Evolutionary conservation across 1,284 basidiomycete species (phyloP).

Genomic region (Cutaneotrichosporon sp.): DNA sequence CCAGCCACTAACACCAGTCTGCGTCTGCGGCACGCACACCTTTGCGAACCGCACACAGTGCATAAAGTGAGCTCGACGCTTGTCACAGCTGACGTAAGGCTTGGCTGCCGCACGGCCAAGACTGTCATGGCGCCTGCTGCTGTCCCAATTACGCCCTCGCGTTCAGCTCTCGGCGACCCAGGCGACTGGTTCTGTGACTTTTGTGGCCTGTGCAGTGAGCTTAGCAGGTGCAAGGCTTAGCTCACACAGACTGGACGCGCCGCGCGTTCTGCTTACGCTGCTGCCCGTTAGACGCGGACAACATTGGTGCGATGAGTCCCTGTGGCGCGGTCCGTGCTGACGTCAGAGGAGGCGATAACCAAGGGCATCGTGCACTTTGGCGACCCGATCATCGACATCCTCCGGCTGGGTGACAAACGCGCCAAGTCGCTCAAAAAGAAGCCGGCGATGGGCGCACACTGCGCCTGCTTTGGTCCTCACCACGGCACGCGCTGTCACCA

Average conservation of each 20-base stretch:
- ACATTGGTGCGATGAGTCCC: constrained; percentile 10
- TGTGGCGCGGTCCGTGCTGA: constrained; percentile 6
- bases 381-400: constrained; percentile 20
- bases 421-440: constrained; percentile 11
- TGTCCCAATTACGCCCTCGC: neutral
- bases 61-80: constrained; percentile 6
- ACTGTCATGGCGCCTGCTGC: neutral
- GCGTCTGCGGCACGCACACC: constrained; percentile 16
- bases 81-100: neutral
- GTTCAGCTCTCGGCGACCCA: constrained; percentile 20
- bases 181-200: constrained; percentile 25
- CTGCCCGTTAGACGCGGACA: constrained; percentile 22
- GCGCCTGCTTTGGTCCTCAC: constrained; percentile 24
- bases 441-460: neutral
- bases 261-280: constrained; percentile 21
- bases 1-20: constrained; percentile 14
- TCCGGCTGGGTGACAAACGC: constrained; percentile 12
- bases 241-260: constrained; percentile 20
- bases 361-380: constrained; percentile 17
- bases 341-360: constrained; percentile 17
- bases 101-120: constrained; percentile 4
- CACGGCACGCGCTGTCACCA: constrained; percentile 20
- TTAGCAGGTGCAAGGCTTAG: neutral
- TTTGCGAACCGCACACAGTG: constrained; percentile 4
- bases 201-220: constrained; percentile 24